These are phyloP conservation scores for Pelargonium nanum DNA, from an alignment of 345 rosid genomes.

Conservation along the genomic window DNA sequence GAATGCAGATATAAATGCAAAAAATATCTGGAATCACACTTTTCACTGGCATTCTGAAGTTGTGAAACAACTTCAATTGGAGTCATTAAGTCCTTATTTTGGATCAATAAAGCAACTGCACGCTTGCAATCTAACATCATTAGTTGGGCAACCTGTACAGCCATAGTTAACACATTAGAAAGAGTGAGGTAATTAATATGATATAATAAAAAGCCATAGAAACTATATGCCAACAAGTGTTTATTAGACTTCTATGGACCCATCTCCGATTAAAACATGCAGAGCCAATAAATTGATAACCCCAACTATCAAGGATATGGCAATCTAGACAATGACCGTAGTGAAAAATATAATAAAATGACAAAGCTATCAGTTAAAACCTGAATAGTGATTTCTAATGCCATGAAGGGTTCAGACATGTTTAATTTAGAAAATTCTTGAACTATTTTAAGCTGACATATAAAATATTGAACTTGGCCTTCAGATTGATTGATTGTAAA, in stretches of 20 bases:
- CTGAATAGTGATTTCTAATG: background rate
- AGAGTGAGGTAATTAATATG: conserved; percentile 1
- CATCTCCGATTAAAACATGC: background rate
- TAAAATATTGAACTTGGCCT: background rate
- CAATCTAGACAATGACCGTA: background rate
- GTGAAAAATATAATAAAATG: background rate
- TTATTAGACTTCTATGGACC: too few relatives aligned
- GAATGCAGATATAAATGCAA: conserved; percentile 76
- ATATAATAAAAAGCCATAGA: conserved; percentile 6
- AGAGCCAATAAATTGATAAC: background rate
- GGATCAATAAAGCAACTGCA: conserved; percentile 70
- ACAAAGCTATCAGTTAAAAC: background rate
- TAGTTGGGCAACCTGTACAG: conserved; percentile 73
- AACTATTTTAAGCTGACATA: too few relatives aligned
- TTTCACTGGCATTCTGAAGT: conserved; percentile 42
- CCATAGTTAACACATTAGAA: conserved; percentile 8
- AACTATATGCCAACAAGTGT: conserved; percentile 8
- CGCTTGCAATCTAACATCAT: conserved; percentile 86
- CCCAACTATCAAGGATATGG: background rate
- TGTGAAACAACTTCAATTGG: conserved; percentile 82
- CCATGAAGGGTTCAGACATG: background rate
- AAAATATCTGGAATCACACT: conserved; percentile 79
- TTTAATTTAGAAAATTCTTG: too few relatives aligned
- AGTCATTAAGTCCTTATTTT: conserved; percentile 63
- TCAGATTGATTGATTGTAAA: background rate